These are phyloP conservation scores for Ustilago lituana DNA, from an alignment of 1,284 basidiomycete species.

Conservation along the genomic window DNA sequence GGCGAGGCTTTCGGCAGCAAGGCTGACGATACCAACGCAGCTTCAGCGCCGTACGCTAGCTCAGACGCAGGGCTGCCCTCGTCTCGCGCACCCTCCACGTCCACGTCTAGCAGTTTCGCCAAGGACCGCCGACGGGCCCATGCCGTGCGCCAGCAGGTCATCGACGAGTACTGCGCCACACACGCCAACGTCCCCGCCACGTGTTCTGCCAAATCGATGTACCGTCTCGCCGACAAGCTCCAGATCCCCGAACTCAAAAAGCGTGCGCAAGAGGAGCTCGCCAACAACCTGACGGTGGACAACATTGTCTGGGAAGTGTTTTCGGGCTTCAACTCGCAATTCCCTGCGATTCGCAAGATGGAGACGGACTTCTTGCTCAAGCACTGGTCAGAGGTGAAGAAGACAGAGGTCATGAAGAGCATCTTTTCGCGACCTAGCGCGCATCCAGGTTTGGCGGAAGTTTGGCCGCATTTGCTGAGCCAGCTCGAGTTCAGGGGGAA, in stretches of 20 bases:
- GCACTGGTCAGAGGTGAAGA: conserved; percentile 83
- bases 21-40: neutral
- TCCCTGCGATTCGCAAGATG: conserved; percentile 80
- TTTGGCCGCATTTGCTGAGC: conserved; percentile 56
- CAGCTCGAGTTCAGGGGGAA: conserved; percentile 51
- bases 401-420: conserved; percentile 80
- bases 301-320: conserved; percentile 89
- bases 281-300: conserved; percentile 77
- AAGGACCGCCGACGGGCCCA: conserved; percentile 35
- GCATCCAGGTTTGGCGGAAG: conserved; percentile 58
- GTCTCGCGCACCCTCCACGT: neutral
- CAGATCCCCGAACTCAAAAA: conserved; percentile 76
- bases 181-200: conserved; percentile 76
- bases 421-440: conserved; percentile 70
- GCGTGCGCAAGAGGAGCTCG: conserved; percentile 80
- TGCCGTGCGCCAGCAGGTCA: conserved; percentile 37
- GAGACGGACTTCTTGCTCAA: conserved; percentile 58
- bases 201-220: conserved; percentile 87
- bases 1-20: conserved; percentile 4
- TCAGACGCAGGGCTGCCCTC: conserved; percentile 7
- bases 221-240: conserved; percentile 77
- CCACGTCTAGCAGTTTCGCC: conserved; percentile 10
- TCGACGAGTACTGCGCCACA: conserved; percentile 43
- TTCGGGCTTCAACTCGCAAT: conserved; percentile 81
- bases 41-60: conserved; percentile 1